These are phyloP conservation scores for Saururus chinensis DNA, from an alignment of 164 flowering plant species.

Conservation along the genomic window DNA sequence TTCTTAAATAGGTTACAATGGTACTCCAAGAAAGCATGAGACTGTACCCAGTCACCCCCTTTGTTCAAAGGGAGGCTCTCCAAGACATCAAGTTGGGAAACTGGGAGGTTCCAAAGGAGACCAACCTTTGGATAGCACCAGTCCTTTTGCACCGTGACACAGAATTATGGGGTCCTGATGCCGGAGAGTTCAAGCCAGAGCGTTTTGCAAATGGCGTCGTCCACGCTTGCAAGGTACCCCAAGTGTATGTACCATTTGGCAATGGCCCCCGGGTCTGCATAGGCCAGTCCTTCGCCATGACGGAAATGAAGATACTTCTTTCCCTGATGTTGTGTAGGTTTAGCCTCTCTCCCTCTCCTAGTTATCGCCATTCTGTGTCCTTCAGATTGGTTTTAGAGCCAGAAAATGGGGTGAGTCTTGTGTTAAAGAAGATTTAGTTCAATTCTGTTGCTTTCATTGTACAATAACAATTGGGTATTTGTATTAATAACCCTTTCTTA, in stretches of 20 bases:
- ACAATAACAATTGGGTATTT: too few relatives aligned
- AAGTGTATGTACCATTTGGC: constrained; percentile 12
- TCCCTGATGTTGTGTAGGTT: constrained; percentile 6
- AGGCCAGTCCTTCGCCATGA: constrained; percentile 8
- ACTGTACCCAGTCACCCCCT: constrained; percentile 8
- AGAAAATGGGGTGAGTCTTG: background rate
- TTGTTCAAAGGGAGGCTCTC: constrained; percentile 7
- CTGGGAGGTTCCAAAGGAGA: constrained; percentile 7
- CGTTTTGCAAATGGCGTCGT: constrained; percentile 9
- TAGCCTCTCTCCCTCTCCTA: constrained; percentile 13
- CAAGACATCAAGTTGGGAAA: constrained; percentile 3
- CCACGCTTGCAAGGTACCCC: constrained; percentile 13
- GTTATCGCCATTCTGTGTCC: constrained; percentile 15
- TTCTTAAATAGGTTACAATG: constrained; percentile 7
- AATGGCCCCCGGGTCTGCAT: constrained; percentile 8
- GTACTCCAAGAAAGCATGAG: constrained; percentile 10
- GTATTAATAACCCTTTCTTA: too few relatives aligned
- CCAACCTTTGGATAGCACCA: constrained; percentile 7
- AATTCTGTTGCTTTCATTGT: too few relatives aligned
- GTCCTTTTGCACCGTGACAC: constrained; percentile 8
- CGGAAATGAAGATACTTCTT: constrained; percentile 7
- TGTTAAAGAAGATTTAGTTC: background rate
- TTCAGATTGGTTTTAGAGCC: constrained; percentile 5
- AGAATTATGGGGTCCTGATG: constrained; percentile 16
- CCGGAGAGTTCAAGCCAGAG: constrained; percentile 9